Base-by-base conservation (phyloP, 192 early-diverging fungal species). In the Rhizophagus prolifer region DNA sequence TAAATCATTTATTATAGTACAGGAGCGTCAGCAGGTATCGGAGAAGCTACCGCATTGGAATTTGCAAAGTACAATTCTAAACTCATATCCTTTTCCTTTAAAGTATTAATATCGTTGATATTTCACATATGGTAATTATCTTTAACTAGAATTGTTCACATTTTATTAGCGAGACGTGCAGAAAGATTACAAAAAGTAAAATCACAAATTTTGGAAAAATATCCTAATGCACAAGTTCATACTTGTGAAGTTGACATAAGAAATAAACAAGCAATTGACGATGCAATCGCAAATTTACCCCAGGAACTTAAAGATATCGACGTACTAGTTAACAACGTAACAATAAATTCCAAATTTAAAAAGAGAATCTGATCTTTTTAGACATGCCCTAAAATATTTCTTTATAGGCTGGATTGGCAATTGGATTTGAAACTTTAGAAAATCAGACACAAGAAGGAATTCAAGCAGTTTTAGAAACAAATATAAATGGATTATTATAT, bases 291-390 rank as follows among this genome's bases (percentile, higher is more conserved):
- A 1, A 74, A 47, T 16, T 83, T 96, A 1, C 91, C 93, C 0
- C 77, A 67, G 10, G 78, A 81, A 2, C 86, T 92, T 73, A 80
- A 88, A 8, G 80, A 85, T 64, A 82, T 98, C 10, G 91, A 96
- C 82, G 85, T 96, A 0, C 82, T 98, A 25, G 90, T 98, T 12
- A 96, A 97, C 87, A 96, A 96, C 81, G 95, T 95, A 26, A 34
- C 0, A 47, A 70, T 70, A 41, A 19, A 70, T 19, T 69, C 16
- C 44, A 44, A 36, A 8, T 69, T 21, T 41, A 46, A 21, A 47
- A 69, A 69, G 9, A 23, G 13, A 50, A 44, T 25, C 44, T 50
- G 41, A 1, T 69, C n/a, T 25, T n/a, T 38, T 38, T 25, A 26
- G 9, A 13, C 19, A 34, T 19, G 34, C 3, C 19, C 12, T 21